Evolutionary conservation across 192 early-diverging fungal genomes (phyloP).

Genomic region (Backusella liffmaniae): DNA sequence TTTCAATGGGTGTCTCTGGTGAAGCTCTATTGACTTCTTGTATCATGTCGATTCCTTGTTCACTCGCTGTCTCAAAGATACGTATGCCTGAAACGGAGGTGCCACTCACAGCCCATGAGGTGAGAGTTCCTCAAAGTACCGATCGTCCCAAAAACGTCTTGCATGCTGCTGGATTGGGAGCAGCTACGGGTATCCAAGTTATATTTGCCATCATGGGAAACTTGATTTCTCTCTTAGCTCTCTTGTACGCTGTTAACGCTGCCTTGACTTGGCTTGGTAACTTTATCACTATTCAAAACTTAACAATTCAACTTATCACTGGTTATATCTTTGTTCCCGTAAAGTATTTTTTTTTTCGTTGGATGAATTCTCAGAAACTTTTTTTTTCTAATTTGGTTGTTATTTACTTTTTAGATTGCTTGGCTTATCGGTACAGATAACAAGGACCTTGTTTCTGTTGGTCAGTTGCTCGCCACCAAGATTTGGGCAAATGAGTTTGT

Average conservation of each 20-base stretch:
- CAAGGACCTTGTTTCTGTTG: constrained; percentile 49
- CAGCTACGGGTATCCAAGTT: constrained; percentile 77
- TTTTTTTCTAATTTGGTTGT: background rate
- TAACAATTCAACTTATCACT: constrained; percentile 67
- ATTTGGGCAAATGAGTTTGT: constrained; percentile 88
- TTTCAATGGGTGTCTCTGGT: constrained; percentile 65
- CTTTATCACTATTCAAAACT: constrained; percentile 54
- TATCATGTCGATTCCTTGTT: constrained; percentile 89
- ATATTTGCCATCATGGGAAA: constrained; percentile 71
- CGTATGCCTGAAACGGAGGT: constrained; percentile 83
- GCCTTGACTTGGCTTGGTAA: constrained; percentile 69
- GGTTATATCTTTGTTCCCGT: constrained; percentile 80
- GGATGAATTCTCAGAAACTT: background rate
- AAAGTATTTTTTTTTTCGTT: constrained; percentile 6
- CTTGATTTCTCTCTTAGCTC: constrained; percentile 74
- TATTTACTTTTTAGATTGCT: constrained; percentile 44
- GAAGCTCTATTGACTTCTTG: constrained; percentile 78
- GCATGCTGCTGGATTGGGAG: constrained; percentile 82
- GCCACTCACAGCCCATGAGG: constrained; percentile 71
- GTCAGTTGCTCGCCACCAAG: constrained; percentile 68
- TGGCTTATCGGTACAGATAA: constrained; percentile 50
- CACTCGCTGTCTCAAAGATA: constrained; percentile 82
- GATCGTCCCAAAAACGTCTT: constrained; percentile 72
- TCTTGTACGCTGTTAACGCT: constrained; percentile 67
- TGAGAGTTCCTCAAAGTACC: constrained; percentile 50